Base-by-base conservation (phyloP, 106 monocot genomes). In the Allium fistulosum region DNA sequence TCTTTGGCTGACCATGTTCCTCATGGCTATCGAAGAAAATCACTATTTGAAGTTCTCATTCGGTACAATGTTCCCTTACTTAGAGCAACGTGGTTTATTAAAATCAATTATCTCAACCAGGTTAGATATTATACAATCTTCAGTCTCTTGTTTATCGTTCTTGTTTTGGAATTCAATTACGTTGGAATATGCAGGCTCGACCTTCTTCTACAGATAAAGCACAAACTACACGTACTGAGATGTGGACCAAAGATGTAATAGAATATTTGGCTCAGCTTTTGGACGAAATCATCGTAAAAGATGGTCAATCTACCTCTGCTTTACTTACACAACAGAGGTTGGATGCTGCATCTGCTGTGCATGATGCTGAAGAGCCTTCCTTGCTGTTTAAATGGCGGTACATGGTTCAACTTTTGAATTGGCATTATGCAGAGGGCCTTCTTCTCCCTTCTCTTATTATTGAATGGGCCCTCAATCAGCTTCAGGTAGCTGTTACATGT, bases 101-200 rank as follows among this genome's bases (percentile, higher is more conserved):
- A 99, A 87, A 90, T 99, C 59, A 92, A 74, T 26, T 93, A 93
- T 78, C 97, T 99, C 59, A 99, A 99, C 72, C 97, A 99, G 97
- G 97, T 99, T 37, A 27, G 71, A 47, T 72, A 27, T 6, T 9
- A 10, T 60, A 17, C 26, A 11, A 2, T 51, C 51, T 59, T 53
- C 15, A 48, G 10, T 11, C 2, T 5, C 51, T 26, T 8, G 18
- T 11, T 58, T 47, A 15, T 51, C 28, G 53, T 51, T 51, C 7
- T 56, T 13, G 58, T 50, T 11, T 52, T 11, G 64, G 62, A 48
- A 55, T 46, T 70, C 22, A 9, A 18, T 14, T 61, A 74, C 16
- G 71, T 63, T 47, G 49, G 16, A 7, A 2, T 53, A 51, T 48
- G 10, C 52, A 94, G 90, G 73, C 84, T 74, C 90, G 84, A n/a